Conservation (phyloP, 1,284 basidiomycete species). For the Wallemia hederae region DNA sequence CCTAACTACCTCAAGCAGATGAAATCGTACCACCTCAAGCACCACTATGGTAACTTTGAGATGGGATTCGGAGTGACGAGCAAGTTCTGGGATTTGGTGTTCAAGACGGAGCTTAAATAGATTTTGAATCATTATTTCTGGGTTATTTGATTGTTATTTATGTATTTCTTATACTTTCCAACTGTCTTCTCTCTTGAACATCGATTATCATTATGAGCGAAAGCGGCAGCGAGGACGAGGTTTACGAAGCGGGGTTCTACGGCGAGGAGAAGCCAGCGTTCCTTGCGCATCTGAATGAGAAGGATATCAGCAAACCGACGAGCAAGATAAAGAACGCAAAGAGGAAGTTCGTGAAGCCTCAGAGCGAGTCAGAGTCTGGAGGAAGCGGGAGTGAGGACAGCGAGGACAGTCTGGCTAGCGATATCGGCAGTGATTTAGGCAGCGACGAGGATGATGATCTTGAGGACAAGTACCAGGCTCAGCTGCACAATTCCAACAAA, state of each 20-base stretch:
- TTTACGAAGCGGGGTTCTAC: background rate
- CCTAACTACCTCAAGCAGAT: conserved; percentile 63
- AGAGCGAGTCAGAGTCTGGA: background rate
- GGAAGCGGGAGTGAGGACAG: background rate
- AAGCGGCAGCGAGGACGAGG: background rate
- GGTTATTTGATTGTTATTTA: background rate
- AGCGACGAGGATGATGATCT: background rate
- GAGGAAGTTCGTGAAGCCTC: background rate
- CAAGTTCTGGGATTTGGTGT: conserved; percentile 84
- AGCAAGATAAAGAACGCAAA: background rate
- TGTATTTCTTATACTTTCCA: conserved; percentile 1
- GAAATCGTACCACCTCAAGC: conserved; percentile 96
- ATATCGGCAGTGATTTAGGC: background rate
- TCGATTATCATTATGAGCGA: background rate
- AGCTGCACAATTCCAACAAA: background rate
- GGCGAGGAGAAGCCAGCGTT: background rate
- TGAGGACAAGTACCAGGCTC: background rate
- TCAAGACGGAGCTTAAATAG: conserved; percentile 30
- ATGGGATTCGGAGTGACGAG: conserved; percentile 89
- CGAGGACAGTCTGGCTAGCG: background rate
- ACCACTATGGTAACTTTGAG: conserved; percentile 90
- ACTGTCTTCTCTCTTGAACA: background rate
- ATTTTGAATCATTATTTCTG: background rate
- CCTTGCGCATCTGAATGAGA: background rate
- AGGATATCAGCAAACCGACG: background rate